Conservation (phyloP, 2,329 filamentous ascomycete species). For the Trichoderma lentiforme region DNA sequence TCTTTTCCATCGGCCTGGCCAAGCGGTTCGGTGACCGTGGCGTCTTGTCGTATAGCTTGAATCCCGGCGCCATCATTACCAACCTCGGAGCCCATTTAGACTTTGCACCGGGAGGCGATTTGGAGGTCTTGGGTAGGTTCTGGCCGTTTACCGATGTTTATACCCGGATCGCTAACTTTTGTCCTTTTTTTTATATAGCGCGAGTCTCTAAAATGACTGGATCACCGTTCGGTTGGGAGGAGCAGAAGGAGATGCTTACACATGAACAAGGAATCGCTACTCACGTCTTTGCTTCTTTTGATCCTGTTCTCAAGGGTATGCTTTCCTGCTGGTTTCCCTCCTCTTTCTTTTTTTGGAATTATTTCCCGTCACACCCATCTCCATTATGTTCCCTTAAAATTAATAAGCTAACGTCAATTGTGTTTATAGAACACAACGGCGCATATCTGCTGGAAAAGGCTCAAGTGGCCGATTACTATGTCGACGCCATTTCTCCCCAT, state of each 20-base stretch:
- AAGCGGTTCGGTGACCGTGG: constrained; percentile 31
- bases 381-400: not conserved
- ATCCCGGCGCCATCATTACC: constrained; percentile 33
- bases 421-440: constrained; percentile 30
- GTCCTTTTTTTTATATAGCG: not conserved
- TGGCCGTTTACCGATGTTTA: not conserved
- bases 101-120: constrained; percentile 20
- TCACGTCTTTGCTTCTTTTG: constrained; percentile 37
- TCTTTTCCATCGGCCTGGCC: constrained; percentile 32
- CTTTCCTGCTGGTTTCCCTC: not conserved
- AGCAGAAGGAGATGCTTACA: constrained; percentile 22
- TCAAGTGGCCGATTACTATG: constrained; percentile 31
- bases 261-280: constrained; percentile 33
- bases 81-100: constrained; percentile 26
- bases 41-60: constrained; percentile 33
- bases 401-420: not conserved
- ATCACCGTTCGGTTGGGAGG: not conserved
- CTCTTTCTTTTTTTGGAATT: not conserved
- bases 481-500: constrained; percentile 31
- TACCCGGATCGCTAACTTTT: not conserved
- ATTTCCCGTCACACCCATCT: not conserved
- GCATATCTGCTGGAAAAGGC: constrained; percentile 31
- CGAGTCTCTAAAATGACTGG: constrained; percentile 20
- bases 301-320: constrained; percentile 32
- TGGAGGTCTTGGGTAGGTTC: constrained; percentile 22